Percentiles rank a stretch among this genome's conserved stretches.
Evolutionary conservation across 1,139 yeast species (phyloP).

Genomic region (Zygosaccharomyces pseudobailii): DNA sequence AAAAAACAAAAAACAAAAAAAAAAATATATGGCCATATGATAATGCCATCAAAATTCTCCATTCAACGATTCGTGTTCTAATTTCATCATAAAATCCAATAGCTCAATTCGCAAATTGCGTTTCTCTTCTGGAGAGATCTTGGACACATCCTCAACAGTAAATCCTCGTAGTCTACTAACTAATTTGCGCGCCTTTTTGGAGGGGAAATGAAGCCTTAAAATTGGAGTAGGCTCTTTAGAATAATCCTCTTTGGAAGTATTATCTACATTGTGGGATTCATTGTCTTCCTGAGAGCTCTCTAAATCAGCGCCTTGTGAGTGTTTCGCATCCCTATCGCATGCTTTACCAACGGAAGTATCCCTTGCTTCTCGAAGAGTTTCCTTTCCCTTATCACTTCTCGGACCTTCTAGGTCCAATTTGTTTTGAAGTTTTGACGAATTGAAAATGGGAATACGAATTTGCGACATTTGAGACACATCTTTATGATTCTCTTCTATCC

Average conservation of each 20-base stretch:
- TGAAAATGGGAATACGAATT: conserved; percentile 26
- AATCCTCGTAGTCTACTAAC: conserved; percentile 19
- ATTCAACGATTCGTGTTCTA: conserved; percentile 14
- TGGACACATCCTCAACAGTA: conserved; percentile 15
- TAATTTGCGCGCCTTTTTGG: conserved; percentile 21
- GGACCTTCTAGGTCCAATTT: not conserved
- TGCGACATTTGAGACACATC: conserved; percentile 2
- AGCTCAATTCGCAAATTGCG: conserved; percentile 24
- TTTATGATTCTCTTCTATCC: not conserved
- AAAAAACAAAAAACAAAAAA: not conserved
- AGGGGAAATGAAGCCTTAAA: conserved; percentile 19
- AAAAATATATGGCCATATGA: no score
- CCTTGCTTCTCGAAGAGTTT: not conserved
- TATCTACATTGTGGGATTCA: not conserved
- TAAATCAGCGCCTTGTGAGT: not conserved
- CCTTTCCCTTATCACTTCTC: not conserved
- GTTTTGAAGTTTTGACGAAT: conserved; percentile 14
- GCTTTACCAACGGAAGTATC: not conserved
- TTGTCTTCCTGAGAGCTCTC: not conserved
- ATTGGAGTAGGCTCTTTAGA: conserved; percentile 12
- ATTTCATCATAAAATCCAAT: conserved; percentile 25
- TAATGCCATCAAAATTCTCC: not conserved
- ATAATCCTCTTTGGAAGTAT: not conserved
- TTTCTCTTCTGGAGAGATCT: conserved; percentile 21
- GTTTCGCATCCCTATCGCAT: not conserved